Percentiles rank a stretch among this genome's conserved stretches.
Conservation (phyloP, 2,329 filamentous ascomycete species). For the Coniochaeta sp. region DNA sequence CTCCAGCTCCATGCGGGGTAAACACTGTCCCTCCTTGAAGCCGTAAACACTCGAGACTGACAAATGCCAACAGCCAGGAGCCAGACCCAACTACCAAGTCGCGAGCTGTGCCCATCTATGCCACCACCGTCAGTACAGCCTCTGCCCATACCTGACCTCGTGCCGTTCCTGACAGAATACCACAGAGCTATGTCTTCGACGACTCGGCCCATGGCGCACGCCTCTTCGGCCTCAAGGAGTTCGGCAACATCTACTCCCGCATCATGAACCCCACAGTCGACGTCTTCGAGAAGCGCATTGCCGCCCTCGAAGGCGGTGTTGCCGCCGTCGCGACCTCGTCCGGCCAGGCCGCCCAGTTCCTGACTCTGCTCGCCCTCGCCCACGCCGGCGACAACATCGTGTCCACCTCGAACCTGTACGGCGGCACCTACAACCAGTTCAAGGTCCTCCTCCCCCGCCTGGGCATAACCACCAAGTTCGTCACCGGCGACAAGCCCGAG, state of each 20-base stretch:
- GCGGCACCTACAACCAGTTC: conserved; percentile 95
- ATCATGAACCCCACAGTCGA: conserved; percentile 97
- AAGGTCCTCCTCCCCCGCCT: conserved; percentile 85
- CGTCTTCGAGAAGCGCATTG: conserved; percentile 93
- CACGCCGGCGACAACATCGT: conserved; percentile 89
- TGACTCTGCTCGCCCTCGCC: conserved; percentile 78
- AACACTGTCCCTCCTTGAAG: conserved; percentile 6
- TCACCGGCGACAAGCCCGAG: conserved; percentile 70
- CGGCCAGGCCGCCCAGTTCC: conserved; percentile 88
- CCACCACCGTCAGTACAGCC: conserved; percentile 63
- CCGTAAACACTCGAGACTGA: not conserved
- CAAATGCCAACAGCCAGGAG: conserved; percentile 56
- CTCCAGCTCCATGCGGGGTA: conserved; percentile 82
- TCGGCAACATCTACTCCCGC: conserved; percentile 95
- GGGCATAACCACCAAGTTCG: conserved; percentile 82
- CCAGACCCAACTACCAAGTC: conserved; percentile 78
- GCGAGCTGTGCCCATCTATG: conserved; percentile 92
- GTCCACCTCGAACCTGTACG: conserved; percentile 84
- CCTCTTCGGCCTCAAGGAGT: conserved; percentile 93
- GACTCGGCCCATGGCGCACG: conserved; percentile 92
- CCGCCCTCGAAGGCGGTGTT: conserved; percentile 88
- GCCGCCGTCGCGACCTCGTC: conserved; percentile 80
- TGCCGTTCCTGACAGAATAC: not conserved
- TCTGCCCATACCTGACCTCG: not conserved
- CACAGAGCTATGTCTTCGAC: conserved; percentile 83